phyloP scores from a whole-genome alignment of 441 rosid genomes.

The Adansonia madagascariensis region DNA sequence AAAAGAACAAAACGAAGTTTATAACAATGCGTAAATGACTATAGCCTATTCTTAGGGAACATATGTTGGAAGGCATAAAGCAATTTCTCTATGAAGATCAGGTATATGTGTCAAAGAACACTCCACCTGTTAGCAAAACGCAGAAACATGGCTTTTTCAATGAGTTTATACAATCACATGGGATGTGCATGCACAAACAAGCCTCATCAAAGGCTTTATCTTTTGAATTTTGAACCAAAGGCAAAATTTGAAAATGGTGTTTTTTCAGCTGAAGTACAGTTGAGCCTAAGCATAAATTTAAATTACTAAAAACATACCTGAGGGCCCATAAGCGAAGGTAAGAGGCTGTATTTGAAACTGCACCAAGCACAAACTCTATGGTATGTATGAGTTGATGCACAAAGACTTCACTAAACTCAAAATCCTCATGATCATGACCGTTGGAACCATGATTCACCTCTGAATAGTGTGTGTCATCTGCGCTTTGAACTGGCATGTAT shows the following conservation, averaged over 20 bases:
- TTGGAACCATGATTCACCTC: conserved; percentile 59
- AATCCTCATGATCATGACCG: conserved; percentile 75
- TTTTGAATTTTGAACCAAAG: neutral
- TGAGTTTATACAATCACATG: neutral
- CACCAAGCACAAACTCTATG: conserved; percentile 92
- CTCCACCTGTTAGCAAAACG: conserved; percentile 15
- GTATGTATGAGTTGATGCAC: conserved; percentile 94
- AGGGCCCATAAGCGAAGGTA: conserved; percentile 97
- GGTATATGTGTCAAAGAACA: neutral
- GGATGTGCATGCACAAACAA: neutral
- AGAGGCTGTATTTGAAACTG: conserved; percentile 95
- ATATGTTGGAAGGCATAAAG: conserved; percentile 8
- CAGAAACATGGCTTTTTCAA: conserved; percentile 1
- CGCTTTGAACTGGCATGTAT: conserved; percentile 51
- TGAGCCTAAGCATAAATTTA: neutral
- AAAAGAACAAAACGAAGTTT: neutral
- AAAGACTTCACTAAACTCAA: conserved; percentile 89
- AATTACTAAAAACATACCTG: conserved; percentile 50
- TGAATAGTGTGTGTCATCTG: conserved; percentile 65
- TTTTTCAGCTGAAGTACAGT: conserved; percentile 13
- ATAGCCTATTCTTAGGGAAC: conserved; percentile 4
- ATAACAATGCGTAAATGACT: neutral
- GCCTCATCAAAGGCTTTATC: conserved; percentile 13
- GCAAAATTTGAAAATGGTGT: neutral
- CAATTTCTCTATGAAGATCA: neutral